Evolutionary conservation across 805 yeast species (phyloP).

Genomic region (Citeromyces matritensis): DNA sequence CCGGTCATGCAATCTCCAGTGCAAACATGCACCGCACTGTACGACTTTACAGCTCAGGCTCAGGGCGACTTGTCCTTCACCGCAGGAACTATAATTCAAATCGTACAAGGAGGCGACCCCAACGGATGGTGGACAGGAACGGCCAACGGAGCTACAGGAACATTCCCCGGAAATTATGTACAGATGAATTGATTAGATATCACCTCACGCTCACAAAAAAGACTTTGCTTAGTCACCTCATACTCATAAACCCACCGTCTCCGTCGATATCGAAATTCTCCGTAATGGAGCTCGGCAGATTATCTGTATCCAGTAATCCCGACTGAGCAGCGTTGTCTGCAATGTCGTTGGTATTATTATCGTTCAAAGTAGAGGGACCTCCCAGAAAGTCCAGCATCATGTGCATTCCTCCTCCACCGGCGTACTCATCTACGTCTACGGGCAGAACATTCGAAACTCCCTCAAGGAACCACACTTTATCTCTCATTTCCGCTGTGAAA

Average conservation of each 20-base stretch:
- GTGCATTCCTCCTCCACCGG: conserved; percentile 86
- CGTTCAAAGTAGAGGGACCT: conserved; percentile 28
- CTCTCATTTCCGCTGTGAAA: conserved; percentile 77
- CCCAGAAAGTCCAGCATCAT: conserved; percentile 84
- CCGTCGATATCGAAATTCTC: conserved; percentile 27
- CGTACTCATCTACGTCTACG: conserved; percentile 80
- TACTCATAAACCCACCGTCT: neutral
- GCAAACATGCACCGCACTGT: conserved; percentile 75
- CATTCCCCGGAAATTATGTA: conserved; percentile 94
- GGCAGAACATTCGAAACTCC: conserved; percentile 84
- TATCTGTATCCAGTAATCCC: conserved; percentile 36
- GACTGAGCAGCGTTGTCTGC: conserved; percentile 24
- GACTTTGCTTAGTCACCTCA: neutral
- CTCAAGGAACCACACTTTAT: conserved; percentile 85
- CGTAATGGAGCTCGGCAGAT: conserved; percentile 39
- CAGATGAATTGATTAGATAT: conserved; percentile 31
- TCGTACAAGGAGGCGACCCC: conserved; percentile 73
- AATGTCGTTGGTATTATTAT: conserved; percentile 24
- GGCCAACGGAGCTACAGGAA: conserved; percentile 73
- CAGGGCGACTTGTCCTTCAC: conserved; percentile 79
- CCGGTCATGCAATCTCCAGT: conserved; percentile 21
- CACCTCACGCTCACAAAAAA: neutral
- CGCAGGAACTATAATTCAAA: conserved; percentile 78
- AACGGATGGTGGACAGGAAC: conserved; percentile 99
- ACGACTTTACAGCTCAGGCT: conserved; percentile 87